A percentile compares a stretch with the other conserved stretches of the same genome.
These are phyloP conservation scores for Leucocoprinus leucothites DNA, from an alignment of 768 basidiomycete genomes.

Conservation along the genomic window DNA sequence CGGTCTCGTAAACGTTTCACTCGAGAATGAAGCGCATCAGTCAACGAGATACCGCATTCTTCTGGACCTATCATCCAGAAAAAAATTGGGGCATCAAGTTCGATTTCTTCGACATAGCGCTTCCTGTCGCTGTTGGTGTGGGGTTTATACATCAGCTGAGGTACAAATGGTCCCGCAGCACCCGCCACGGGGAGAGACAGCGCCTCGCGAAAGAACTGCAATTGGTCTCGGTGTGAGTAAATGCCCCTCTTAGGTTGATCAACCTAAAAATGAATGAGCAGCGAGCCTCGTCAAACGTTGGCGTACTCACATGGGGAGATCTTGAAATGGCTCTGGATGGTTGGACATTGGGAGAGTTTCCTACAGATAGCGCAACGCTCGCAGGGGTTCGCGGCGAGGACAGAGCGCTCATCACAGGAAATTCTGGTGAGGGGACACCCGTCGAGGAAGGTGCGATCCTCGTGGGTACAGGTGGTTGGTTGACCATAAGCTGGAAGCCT, in stretches of 20 bases:
- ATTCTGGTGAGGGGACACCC: not conserved
- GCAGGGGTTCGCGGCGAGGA: slow-evolving; percentile 8
- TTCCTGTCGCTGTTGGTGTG: slow-evolving; percentile 74
- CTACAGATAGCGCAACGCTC: slow-evolving; percentile 1
- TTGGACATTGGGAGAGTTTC: slow-evolving; percentile 8
- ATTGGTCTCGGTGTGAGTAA: slow-evolving; percentile 43
- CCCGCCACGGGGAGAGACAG: slow-evolving; percentile 31
- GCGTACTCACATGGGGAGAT: slow-evolving; percentile 3
- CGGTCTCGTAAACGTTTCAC: slow-evolving; percentile 53
- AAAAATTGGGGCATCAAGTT: slow-evolving; percentile 60
- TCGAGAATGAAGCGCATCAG: slow-evolving; percentile 60
- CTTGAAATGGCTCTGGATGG: slow-evolving; percentile 1
- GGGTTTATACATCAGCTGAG: slow-evolving; percentile 71
- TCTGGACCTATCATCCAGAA: slow-evolving; percentile 53
- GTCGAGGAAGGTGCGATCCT: not conserved
- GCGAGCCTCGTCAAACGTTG: not conserved
- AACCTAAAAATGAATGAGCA: slow-evolving; percentile 9
- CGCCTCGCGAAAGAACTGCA: slow-evolving; percentile 41
- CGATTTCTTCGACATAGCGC: slow-evolving; percentile 72
- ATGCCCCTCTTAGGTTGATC: slow-evolving; percentile 23
- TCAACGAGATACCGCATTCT: slow-evolving; percentile 59
- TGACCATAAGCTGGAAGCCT: not conserved
- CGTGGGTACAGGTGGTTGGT: not conserved
- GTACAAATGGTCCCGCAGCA: slow-evolving; percentile 50
- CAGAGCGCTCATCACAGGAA: not conserved